A percentile compares a stretch with the other conserved stretches of the same genome.
Evolutionary conservation across 129 eudicot genomes (phyloP).

Genomic region (Arctium minus): DNA sequence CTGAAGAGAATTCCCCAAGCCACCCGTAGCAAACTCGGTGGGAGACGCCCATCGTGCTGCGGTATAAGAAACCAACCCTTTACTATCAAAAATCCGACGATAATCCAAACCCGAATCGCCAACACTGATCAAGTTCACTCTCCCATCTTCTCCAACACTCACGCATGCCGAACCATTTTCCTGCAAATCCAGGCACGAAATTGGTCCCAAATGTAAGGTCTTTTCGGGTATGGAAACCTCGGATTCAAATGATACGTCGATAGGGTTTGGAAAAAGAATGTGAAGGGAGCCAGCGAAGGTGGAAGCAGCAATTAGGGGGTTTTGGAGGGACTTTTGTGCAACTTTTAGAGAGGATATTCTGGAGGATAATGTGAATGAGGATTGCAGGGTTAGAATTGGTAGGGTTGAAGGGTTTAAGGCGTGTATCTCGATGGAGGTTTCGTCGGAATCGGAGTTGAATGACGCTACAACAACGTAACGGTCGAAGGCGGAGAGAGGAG

Average conservation of each 20-base stretch:
- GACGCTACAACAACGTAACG: slow-evolving; percentile 58
- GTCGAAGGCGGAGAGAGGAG: slow-evolving; percentile 58
- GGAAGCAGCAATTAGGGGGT: slow-evolving; percentile 63
- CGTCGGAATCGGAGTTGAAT: slow-evolving; percentile 52
- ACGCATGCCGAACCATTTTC: slow-evolving; percentile 68
- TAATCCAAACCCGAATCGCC: slow-evolving; percentile 32
- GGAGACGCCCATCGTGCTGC: slow-evolving; percentile 76
- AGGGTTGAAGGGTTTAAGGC: slow-evolving; percentile 38
- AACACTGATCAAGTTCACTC: slow-evolving; percentile 63
- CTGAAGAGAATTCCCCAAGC: slow-evolving; percentile 70
- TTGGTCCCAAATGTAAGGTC: slow-evolving; percentile 50
- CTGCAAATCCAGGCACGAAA: slow-evolving; percentile 55
- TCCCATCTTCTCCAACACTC: slow-evolving; percentile 88
- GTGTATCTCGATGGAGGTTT: slow-evolving; percentile 46
- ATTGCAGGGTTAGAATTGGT: slow-evolving; percentile 36
- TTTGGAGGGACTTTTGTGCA: slow-evolving; percentile 36
- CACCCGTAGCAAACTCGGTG: slow-evolving; percentile 79
- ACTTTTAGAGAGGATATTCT: slow-evolving; percentile 56
- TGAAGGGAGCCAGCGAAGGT: slow-evolving; percentile 64
- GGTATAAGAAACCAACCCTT: slow-evolving; percentile 64
- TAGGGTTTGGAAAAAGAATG: slow-evolving; percentile 40
- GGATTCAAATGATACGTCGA: slow-evolving; percentile 34
- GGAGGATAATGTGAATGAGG: slow-evolving; percentile 44
- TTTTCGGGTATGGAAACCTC: slow-evolving; percentile 48
- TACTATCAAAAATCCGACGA: slow-evolving; percentile 56